phyloP scores from a whole-genome alignment of 164 flowering plant species.

The Dillenia suffruticosa region DNA sequence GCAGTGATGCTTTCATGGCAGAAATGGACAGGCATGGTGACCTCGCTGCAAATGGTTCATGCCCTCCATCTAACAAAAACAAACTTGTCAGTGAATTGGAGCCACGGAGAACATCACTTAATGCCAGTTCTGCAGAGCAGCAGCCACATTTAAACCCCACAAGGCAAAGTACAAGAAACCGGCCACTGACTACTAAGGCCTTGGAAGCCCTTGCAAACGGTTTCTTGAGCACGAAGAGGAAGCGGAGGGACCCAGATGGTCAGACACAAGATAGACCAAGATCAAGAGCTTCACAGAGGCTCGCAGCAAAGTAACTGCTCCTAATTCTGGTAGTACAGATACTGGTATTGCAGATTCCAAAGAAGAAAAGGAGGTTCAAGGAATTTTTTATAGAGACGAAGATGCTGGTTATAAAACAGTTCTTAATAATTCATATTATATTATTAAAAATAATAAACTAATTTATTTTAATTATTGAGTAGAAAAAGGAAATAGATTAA shows the following conservation, averaged over 20 bases:
- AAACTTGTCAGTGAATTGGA: conserved; percentile 7
- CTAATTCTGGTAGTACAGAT: conserved; percentile 13
- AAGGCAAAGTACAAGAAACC: conserved; percentile 67
- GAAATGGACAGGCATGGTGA: conserved; percentile 13
- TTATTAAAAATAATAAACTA: too few species aligned
- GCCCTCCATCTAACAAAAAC: conserved; percentile 1
- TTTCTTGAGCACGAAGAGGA: conserved; percentile 23
- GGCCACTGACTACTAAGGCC: conserved; percentile 56
- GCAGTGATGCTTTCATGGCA: background rate
- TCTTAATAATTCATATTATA: too few species aligned
- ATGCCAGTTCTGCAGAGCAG: conserved; percentile 19
- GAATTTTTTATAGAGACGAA: conserved; percentile 16
- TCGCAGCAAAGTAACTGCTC: conserved; percentile 13
- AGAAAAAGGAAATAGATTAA: too few species aligned
- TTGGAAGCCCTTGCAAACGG: conserved; percentile 70
- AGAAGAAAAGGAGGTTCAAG: conserved; percentile 24
- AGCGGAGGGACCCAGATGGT: conserved; percentile 21
- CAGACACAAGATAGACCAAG: conserved; percentile 9
- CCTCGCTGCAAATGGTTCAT: conserved; percentile 7
- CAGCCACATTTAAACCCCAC: conserved; percentile 21
- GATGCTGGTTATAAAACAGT: too few species aligned
- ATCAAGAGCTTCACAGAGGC: conserved; percentile 32
- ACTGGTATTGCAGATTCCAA: conserved; percentile 13
- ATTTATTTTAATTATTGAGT: too few species aligned
- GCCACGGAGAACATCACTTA: conserved; percentile 9